Evolutionary conservation across 2,329 filamentous ascomycete species (phyloP), one percentile per base, ranked within the genome.

Genomic region (Purpureocillium lavendulum): DNA sequence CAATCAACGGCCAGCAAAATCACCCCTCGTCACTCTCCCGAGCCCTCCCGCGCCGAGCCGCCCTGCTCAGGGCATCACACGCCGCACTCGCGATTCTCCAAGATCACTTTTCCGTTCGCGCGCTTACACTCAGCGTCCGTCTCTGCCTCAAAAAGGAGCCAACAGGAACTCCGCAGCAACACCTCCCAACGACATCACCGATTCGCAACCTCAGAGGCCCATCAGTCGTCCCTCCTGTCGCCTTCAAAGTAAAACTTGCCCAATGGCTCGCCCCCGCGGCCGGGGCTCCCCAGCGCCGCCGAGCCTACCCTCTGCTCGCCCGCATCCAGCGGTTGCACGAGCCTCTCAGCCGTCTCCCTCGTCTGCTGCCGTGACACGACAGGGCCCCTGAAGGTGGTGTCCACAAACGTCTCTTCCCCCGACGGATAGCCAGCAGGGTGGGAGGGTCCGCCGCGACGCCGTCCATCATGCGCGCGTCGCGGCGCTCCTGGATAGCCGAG

Each of bases 381-480:
- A 2, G 77, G 76, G 0, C 75, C 72, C 16, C 72, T 65, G 37
- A 73, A 71, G 1, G 80, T 82, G 3, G 79, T 84, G 57, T 85
- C 81, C 17, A 84, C 69, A 45, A 81, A 78, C 9, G 62, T 57
- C 38, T 71, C 69, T 44, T 78, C 72, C 31, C 70, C 67, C 10
- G 61, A 55, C 21, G 65, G 64, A 41, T 77, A 69, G 28, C 65
- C 64, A 5, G 68, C 59, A 29, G 57, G 57, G 4, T n/a, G n/a
- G 67, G 57, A 29, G 75, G 70, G 50, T 82, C 81, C 3, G 65
- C 58, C 1, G 78, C 75, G 31, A 84, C 70, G 2, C 80, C 81
- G 53, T 86, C 80, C 40, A 84, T 65, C 70, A 82, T 79, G 38
- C 75, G 71, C 14, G 79, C 78, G 51, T 84, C 78, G 3, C 70